Evolutionary conservation across 352 stramenopile genomes (phyloP).

Genomic region (Phytophthora litchii): DNA sequence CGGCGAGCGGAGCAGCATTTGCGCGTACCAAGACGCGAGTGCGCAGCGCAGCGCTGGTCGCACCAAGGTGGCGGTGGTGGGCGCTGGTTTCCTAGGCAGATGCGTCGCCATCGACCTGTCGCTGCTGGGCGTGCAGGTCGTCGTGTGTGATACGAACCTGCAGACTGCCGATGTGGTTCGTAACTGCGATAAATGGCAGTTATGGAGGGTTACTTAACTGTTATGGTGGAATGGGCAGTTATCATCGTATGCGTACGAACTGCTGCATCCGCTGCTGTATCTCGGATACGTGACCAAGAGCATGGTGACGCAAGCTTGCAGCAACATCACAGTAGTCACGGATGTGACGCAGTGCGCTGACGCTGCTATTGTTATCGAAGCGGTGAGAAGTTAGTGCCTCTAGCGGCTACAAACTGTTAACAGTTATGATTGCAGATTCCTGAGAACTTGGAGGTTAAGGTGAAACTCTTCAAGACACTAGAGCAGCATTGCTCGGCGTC

Average conservation of each 20-base stretch:
- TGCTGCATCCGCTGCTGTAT: conserved; percentile 72
- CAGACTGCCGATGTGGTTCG: conserved; percentile 41
- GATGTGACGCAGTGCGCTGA: conserved; percentile 57
- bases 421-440: conserved; percentile 43
- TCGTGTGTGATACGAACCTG: conserved; percentile 65
- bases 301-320: conserved; percentile 67
- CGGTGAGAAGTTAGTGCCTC: conserved; percentile 32
- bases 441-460: conserved; percentile 63
- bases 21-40: conserved; percentile 32
- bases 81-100: conserved; percentile 68
- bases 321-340: conserved; percentile 50
- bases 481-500: conserved; percentile 58
- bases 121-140: conserved; percentile 56
- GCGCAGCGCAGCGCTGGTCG: conserved; percentile 11
- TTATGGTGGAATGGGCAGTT: conserved; percentile 36
- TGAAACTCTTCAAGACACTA: conserved; percentile 66
- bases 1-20: conserved; percentile 12
- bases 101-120: conserved; percentile 77
- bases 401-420: background rate
- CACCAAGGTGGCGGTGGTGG: conserved; percentile 59
- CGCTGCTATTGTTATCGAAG: conserved; percentile 65
- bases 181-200: background rate
- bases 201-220: background rate
- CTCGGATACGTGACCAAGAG: conserved; percentile 80
- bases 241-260: conserved; percentile 61